Evolutionary conservation across 176 grass and related monocot genomes (phyloP).

Genomic region (maize (Zea mays)): Zm-B73-REFERENCE-NAM-5.0 NC_050102.1:42968501-42969000

Average conservation of each 20-base stretch:
- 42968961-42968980: too few species aligned
- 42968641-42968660: constrained; percentile 16
- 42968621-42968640: not conserved
- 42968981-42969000: too few species aligned
- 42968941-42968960: too few species aligned
- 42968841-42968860: too few species aligned
- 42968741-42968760: not conserved
- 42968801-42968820: too few species aligned
- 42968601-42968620: constrained; percentile 25
- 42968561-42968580: constrained; percentile 8
- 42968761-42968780: not conserved
- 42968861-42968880: too few species aligned
- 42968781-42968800: not conserved
- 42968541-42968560: constrained; percentile 33
- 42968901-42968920: too few species aligned
- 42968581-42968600: constrained; percentile 1
- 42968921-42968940: too few species aligned
- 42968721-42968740: constrained; percentile 1
- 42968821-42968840: too few species aligned
- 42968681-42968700: not conserved
- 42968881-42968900: too few species aligned
- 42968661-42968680: constrained; percentile 13
- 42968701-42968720: constrained; percentile 17
- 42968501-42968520: constrained; percentile 64
- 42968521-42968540: constrained; percentile 84